phyloP scores from a whole-genome alignment of 2,329 filamentous ascomycete genomes.

The Xylariaceae sp. region DNA sequence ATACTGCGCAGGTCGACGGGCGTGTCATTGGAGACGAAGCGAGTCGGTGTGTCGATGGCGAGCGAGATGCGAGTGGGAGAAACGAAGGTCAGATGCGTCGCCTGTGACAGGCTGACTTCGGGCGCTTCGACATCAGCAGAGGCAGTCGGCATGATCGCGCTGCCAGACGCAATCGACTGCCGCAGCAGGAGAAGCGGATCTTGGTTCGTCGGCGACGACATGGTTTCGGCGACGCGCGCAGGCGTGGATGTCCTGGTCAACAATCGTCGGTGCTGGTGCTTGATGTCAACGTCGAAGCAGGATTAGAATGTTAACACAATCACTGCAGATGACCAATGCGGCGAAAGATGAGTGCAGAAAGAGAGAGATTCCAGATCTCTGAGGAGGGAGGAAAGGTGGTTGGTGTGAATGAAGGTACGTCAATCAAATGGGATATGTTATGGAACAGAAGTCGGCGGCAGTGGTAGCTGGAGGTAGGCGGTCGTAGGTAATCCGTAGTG shows the following conservation, averaged over 20 bases:
- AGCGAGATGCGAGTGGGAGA: conserved; percentile 56
- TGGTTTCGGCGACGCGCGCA: conserved; percentile 31
- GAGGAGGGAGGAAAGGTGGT: too few species aligned
- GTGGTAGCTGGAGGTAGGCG: too few species aligned
- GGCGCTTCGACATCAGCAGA: conserved; percentile 58
- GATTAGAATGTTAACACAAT: not conserved
- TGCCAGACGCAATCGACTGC: conserved; percentile 68
- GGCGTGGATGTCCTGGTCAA: not conserved
- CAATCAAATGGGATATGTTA: too few species aligned
- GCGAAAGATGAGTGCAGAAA: not conserved
- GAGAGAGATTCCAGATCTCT: not conserved
- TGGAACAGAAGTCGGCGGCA: too few species aligned
- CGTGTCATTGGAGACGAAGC: conserved; percentile 73
- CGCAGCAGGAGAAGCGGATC: conserved; percentile 82
- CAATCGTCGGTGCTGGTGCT: not conserved
- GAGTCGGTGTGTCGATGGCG: conserved; percentile 67
- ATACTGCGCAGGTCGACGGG: conserved; percentile 86
- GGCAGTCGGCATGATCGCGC: conserved; percentile 67
- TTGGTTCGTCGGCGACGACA: conserved; percentile 53
- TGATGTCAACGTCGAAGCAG: not conserved
- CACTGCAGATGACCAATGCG: not conserved
- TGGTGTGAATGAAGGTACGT: too few species aligned
- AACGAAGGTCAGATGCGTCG: conserved; percentile 74
- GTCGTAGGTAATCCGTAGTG: too few species aligned
- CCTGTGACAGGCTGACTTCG: conserved; percentile 63